These are phyloP conservation scores for Aspergillaceae sp. DNA, from an alignment of 2,329 filamentous ascomycete genomes.

Conservation along the genomic window DNA sequence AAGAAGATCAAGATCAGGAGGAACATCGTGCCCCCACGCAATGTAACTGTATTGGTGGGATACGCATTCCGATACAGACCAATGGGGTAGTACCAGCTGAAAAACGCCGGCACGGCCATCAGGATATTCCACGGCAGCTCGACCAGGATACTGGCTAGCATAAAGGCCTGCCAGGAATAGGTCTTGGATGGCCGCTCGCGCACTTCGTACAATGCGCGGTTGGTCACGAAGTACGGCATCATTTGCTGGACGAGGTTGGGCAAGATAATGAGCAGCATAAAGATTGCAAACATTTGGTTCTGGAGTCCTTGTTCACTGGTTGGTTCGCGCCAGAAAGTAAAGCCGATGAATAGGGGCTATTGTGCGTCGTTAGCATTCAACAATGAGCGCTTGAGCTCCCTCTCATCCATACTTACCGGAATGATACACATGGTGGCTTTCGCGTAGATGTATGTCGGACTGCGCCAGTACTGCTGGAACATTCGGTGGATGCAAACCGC, in stretches of 20 bases:
- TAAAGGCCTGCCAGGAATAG: constrained; percentile 63
- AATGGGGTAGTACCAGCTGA: constrained; percentile 59
- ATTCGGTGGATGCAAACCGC: constrained; percentile 60
- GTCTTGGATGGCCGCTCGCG: constrained; percentile 54
- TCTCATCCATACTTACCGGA: constrained; percentile 49
- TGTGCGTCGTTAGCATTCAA: constrained; percentile 21
- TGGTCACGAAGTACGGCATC: constrained; percentile 48
- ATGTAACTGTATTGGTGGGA: constrained; percentile 25
- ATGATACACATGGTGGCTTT: constrained; percentile 58
- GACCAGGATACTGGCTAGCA: constrained; percentile 59
- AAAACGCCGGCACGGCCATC: constrained; percentile 50
- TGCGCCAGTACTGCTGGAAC: constrained; percentile 86
- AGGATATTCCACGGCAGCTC: constrained; percentile 58
- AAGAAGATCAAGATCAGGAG: constrained; percentile 57
- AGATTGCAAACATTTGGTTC: constrained; percentile 82
- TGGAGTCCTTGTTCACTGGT: constrained; percentile 72
- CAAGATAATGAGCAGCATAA: constrained; percentile 73
- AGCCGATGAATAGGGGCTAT: constrained; percentile 67
- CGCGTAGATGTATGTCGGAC: constrained; percentile 76
- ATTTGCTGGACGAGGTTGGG: constrained; percentile 44
- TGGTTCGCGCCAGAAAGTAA: constrained; percentile 65
- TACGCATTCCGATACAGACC: constrained; percentile 33
- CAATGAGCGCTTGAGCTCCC: neutral
- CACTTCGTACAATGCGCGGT: constrained; percentile 49
- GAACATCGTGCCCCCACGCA: constrained; percentile 55